A percentile compares a stretch with the other conserved stretches of the same genome.
These are phyloP conservation scores for Dillenia suffruticosa DNA, from an alignment of 164 flowering plant species.

Conservation along the genomic window DNA sequence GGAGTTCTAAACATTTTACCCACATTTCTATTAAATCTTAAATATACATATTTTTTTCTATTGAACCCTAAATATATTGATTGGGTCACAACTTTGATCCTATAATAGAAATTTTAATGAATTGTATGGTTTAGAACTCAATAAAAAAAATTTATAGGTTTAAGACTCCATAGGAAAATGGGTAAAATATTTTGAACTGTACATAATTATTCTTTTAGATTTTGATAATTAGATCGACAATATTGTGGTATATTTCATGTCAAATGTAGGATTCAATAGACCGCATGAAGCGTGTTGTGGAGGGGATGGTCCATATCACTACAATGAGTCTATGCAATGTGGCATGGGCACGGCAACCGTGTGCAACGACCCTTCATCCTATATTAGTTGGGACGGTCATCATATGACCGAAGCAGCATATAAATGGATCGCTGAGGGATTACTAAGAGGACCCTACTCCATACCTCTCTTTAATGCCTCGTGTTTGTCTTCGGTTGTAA, in stretches of 20 bases:
- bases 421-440: conserved; percentile 16
- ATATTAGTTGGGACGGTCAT: conserved; percentile 33
- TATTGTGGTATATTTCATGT: background rate
- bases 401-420: conserved; percentile 38
- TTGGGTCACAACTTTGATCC: no score
- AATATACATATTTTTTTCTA: no score
- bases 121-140: background rate
- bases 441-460: conserved; percentile 20
- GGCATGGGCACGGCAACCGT: background rate
- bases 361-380: conserved; percentile 25
- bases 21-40: no score
- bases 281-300: conserved; percentile 27
- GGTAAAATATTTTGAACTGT: background rate
- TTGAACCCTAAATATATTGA: no score
- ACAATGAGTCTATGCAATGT: conserved; percentile 9
- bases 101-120: no score
- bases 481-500: background rate
- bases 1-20: no score
- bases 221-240: no score
- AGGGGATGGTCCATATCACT: conserved; percentile 24
- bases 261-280: conserved; percentile 11
- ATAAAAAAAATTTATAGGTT: background rate
- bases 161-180: background rate
- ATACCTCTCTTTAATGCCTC: conserved; percentile 7
- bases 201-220: no score